Evolutionary conservation across 225 moss, liverwort and hornwort genomes (phyloP).

Genomic region (Straminergon stramineum): DNA sequence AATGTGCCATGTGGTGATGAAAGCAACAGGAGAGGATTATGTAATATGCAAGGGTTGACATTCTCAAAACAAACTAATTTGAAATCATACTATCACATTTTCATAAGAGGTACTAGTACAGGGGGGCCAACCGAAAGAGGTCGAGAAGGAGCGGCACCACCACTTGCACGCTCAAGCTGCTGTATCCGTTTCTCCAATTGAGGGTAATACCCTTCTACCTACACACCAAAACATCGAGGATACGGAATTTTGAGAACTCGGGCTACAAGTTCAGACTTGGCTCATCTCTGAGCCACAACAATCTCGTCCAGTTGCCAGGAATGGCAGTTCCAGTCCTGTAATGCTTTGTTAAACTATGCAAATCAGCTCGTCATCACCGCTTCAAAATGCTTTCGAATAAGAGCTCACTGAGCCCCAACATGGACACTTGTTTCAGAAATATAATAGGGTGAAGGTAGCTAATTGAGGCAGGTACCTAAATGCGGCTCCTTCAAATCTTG

Average conservation of each 20-base stretch:
- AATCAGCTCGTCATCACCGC: not conserved
- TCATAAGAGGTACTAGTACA: not conserved
- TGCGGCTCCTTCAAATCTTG: not conserved
- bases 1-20: not conserved
- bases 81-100: not conserved
- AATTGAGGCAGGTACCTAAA: not conserved
- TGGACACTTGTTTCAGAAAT: not conserved
- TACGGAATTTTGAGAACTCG: not conserved
- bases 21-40: not conserved
- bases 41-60: not conserved
- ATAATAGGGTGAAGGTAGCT: not conserved
- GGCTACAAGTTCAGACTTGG: not conserved
- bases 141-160: conserved; percentile 5
- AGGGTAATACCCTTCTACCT: conserved; percentile 41
- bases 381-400: not conserved
- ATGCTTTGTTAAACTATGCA: not conserved
- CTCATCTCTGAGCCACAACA: not conserved
- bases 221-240: not conserved
- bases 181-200: conserved; percentile 41
- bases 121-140: conserved; percentile 2
- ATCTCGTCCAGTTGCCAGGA: not conserved
- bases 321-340: not conserved
- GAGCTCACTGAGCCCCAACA: not conserved
- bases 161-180: conserved; percentile 33
- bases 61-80: not conserved